phyloP scores from a whole-genome alignment of 2,329 filamentous ascomycete genomes.

The Hypoxylon sp. region DNA sequence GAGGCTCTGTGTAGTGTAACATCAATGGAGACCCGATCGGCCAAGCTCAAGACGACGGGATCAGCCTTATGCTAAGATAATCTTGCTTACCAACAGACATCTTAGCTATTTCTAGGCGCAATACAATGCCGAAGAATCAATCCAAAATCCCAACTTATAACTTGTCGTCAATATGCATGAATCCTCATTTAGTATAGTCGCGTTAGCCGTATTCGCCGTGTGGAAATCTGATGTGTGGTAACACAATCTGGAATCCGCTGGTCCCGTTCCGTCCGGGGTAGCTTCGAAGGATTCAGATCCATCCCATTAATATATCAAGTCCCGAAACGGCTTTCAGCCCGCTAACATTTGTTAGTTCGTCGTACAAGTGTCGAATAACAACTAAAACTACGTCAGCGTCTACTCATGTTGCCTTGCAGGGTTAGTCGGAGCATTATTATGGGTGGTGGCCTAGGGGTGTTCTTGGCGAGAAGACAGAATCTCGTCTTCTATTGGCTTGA shows the following conservation, averaged over 20 bases:
- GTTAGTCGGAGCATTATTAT: slow-evolving; percentile 15
- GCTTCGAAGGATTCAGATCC: slow-evolving; percentile 43
- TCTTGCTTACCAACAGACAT: not conserved
- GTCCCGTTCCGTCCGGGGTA: slow-evolving; percentile 32
- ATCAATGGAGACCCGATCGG: not conserved
- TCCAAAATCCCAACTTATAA: not conserved
- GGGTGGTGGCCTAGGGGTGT: slow-evolving; percentile 14
- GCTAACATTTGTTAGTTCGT: slow-evolving; percentile 7
- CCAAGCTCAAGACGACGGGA: not conserved
- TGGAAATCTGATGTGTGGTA: slow-evolving; percentile 14
- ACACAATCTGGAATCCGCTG: slow-evolving; percentile 22
- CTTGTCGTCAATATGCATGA: slow-evolving; percentile 20
- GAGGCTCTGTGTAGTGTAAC: slow-evolving; percentile 39
- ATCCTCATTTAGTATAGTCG: slow-evolving; percentile 27
- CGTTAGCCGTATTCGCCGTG: slow-evolving; percentile 4
- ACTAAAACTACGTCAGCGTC: slow-evolving; percentile 29
- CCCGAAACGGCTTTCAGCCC: slow-evolving; percentile 18
- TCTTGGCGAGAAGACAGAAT: slow-evolving; percentile 20
- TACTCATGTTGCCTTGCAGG: slow-evolving; percentile 15
- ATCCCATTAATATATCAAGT: slow-evolving; percentile 37
- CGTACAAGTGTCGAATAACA: slow-evolving; percentile 13
- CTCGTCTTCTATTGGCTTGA: slow-evolving; percentile 29
- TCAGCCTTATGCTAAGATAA: slow-evolving; percentile 28
- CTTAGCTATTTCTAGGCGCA: slow-evolving; percentile 4
- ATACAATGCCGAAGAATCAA: not conserved